Conservation (phyloP, 805 yeast genomes). For the Novakomyces olei region DNA sequence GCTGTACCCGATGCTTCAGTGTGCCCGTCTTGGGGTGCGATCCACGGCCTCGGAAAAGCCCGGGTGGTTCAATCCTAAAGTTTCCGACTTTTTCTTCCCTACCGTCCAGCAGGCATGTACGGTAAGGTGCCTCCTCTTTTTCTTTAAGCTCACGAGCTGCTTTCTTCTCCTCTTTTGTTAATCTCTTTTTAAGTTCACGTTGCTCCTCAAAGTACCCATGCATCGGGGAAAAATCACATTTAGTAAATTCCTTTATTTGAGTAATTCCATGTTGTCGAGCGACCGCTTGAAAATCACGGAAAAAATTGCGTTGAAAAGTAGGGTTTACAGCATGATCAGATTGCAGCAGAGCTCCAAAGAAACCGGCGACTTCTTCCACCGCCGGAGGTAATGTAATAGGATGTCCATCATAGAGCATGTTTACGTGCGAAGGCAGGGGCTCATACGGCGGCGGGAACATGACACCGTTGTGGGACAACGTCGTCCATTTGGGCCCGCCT, state of each 20-base stretch:
- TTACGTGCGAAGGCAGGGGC: conserved; percentile 58
- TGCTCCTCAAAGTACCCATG: conserved; percentile 43
- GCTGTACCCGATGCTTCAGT: conserved; percentile 60
- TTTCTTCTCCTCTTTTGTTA: conserved; percentile 58
- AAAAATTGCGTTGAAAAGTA: conserved; percentile 68
- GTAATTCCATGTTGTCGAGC: conserved; percentile 41
- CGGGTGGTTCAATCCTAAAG: conserved; percentile 90
- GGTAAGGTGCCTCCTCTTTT: conserved; percentile 54
- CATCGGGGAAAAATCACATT: conserved; percentile 63
- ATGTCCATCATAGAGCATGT: conserved; percentile 50
- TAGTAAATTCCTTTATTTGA: conserved; percentile 31
- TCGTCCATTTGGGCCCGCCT: conserved; percentile 65
- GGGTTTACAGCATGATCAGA: conserved; percentile 79
- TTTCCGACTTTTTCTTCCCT: conserved; percentile 83
- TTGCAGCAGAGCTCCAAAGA: conserved; percentile 70
- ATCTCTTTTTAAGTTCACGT: conserved; percentile 47
- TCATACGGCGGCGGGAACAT: conserved; percentile 83
- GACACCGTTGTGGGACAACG: conserved; percentile 74
- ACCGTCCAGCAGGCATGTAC: conserved; percentile 63
- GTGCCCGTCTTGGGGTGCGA: conserved; percentile 93
- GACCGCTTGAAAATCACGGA: conserved; percentile 50
- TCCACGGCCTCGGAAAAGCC: conserved; percentile 87
- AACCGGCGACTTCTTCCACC: conserved; percentile 95
- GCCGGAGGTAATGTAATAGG: conserved; percentile 53
- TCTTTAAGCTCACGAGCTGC: conserved; percentile 49